Evolutionary conservation across 371 early-diverging fungal genomes (phyloP).

Genomic region (Mucor ambiguus): DNA sequence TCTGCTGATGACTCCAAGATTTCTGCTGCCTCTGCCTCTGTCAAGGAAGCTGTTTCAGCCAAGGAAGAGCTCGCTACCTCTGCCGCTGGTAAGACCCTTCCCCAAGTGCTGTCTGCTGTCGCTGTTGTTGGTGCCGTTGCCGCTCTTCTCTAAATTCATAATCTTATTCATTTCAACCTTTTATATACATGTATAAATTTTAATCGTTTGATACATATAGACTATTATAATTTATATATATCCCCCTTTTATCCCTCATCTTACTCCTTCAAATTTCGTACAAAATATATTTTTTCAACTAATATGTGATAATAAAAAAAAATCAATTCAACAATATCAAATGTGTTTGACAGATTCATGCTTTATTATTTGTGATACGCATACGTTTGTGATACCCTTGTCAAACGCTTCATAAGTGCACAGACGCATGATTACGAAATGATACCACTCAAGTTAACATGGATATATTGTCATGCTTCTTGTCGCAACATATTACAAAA

Average conservation of each 20-base stretch:
- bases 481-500: background rate
- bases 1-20: conserved; percentile 1
- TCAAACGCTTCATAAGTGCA: background rate
- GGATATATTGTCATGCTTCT: background rate
- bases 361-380: conserved; percentile 1
- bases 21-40: background rate
- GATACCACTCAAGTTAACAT: background rate
- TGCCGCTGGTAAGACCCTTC: conserved; percentile 3
- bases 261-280: background rate
- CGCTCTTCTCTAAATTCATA: conserved; percentile 15
- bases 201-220: conserved; percentile 2
- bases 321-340: background rate
- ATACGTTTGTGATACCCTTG: background rate
- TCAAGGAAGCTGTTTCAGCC: background rate
- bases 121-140: conserved; percentile 15
- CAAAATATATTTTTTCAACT: background rate
- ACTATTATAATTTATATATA: background rate
- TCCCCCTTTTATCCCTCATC: background rate
- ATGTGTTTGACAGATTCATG: conserved; percentile 1
- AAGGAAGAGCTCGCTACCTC: background rate
- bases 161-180: background rate
- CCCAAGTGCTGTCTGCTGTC: conserved; percentile 13
- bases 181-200: conserved; percentile 5
- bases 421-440: background rate
- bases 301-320: conserved; percentile 2